Percentiles rank a stretch among this genome's conserved stretches.
phyloP scores from a whole-genome alignment of 176 grass and related monocot species.

The Oryza glaberrima region DNA sequence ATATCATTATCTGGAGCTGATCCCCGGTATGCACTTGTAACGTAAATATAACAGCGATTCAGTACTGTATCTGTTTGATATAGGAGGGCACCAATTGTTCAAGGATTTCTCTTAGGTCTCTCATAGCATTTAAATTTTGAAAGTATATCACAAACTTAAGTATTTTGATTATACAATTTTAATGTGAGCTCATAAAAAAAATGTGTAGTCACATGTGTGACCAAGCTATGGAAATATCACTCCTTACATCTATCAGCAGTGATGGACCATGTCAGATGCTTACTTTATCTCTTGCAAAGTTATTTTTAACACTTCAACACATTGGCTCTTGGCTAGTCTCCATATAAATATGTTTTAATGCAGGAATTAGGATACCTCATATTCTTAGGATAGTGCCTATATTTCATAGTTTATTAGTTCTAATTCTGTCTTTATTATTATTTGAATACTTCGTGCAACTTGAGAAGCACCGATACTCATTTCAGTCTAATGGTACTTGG shows the following conservation, averaged over 20 bases:
- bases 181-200: background rate
- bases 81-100: background rate
- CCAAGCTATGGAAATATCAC: background rate
- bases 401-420: background rate
- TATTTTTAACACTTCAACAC: too few species aligned
- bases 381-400: background rate
- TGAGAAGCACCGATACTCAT: conserved; percentile 5
- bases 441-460: background rate
- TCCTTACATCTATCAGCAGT: background rate
- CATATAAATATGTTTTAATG: background rate
- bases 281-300: background rate
- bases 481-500: background rate
- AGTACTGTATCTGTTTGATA: background rate
- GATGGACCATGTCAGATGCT: background rate
- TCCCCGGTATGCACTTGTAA: conserved; percentile 62
- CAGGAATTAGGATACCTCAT: background rate
- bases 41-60: background rate
- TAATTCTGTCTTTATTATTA: background rate
- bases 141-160: background rate
- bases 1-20: conserved; percentile 82
- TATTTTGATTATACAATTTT: conserved; percentile 6
- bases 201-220: background rate
- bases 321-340: too few species aligned
- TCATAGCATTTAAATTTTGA: background rate
- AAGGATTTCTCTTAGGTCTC: background rate